Percentiles rank a stretch among this genome's conserved stretches.
Evolutionary conservation across 208 protist genomes (phyloP).

Genomic region (Hexamita inflata): DNA sequence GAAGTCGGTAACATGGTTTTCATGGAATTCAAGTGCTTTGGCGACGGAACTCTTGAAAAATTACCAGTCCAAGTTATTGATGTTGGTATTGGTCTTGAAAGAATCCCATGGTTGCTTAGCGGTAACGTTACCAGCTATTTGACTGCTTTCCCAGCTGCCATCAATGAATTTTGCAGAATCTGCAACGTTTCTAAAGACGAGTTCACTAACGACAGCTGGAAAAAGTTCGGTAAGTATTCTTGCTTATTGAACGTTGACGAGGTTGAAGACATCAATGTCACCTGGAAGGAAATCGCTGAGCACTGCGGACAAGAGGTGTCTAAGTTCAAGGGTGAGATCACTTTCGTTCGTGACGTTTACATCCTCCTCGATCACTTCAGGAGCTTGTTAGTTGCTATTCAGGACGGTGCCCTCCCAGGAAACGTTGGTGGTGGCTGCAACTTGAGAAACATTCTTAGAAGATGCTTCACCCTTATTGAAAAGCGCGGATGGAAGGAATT

Average conservation of each 20-base stretch:
- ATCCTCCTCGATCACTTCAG: slow-evolving; percentile 40
- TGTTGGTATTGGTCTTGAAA: slow-evolving; percentile 45
- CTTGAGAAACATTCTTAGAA: slow-evolving; percentile 32
- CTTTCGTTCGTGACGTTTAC: slow-evolving; percentile 33
- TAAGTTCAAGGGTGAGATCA: background rate
- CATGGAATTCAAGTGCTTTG: slow-evolving; percentile 33
- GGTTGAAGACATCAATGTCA: background rate
- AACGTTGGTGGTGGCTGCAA: slow-evolving; percentile 38
- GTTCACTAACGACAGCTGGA: background rate
- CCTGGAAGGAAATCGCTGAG: background rate
- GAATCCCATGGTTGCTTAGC: slow-evolving; percentile 46
- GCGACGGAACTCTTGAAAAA: background rate
- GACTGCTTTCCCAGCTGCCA: slow-evolving; percentile 35
- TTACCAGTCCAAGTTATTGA: slow-evolving; percentile 38
- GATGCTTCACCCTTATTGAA: slow-evolving; percentile 30
- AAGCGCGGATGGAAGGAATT: slow-evolving; percentile 22
- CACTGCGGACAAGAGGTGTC: background rate
- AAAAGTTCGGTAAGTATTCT: background rate
- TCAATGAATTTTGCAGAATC: background rate
- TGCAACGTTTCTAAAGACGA: background rate
- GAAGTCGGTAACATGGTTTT: slow-evolving; percentile 51
- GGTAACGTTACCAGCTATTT: slow-evolving; percentile 39
- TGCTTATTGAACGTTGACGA: slow-evolving; percentile 29
- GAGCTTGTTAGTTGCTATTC: slow-evolving; percentile 37
- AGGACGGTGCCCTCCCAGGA: slow-evolving; percentile 40